Evolutionary conservation across 2,329 filamentous ascomycete species (phyloP).

Genomic region (Stagonosporopsis cucurbitacearum): DNA sequence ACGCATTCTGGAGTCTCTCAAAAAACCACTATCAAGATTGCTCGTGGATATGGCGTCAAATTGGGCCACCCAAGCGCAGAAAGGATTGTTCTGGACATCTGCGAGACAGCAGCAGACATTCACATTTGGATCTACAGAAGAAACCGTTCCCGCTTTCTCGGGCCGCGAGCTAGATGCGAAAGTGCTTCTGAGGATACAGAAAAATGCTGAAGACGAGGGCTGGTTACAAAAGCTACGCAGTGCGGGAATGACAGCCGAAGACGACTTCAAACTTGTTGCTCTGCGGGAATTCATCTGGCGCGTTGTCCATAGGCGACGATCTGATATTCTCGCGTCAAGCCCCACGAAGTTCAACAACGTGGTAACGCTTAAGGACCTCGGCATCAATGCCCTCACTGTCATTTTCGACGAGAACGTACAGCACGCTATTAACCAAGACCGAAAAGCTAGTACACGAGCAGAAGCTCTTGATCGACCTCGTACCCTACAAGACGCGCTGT

Average conservation of each 20-base stretch:
- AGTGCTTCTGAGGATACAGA: constrained; percentile 68
- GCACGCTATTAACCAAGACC: constrained; percentile 54
- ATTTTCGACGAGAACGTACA: constrained; percentile 79
- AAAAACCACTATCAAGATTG: constrained; percentile 77
- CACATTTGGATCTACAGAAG: constrained; percentile 66
- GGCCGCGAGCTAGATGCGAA: constrained; percentile 63
- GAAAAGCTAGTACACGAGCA: constrained; percentile 41
- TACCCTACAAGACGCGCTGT: constrained; percentile 86
- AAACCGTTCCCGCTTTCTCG: constrained; percentile 60
- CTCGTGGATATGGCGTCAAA: constrained; percentile 84
- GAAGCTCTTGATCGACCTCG: constrained; percentile 58
- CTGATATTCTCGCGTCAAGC: constrained; percentile 54
- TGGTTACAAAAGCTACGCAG: constrained; percentile 88
- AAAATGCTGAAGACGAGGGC: constrained; percentile 91
- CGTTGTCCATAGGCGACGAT: constrained; percentile 73
- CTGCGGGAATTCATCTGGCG: constrained; percentile 92
- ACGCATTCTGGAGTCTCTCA: constrained; percentile 79
- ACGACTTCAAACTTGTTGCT: constrained; percentile 87
- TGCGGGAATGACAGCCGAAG: constrained; percentile 79
- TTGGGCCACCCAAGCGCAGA: constrained; percentile 84
- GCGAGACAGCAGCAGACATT: constrained; percentile 74
- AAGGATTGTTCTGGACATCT: constrained; percentile 86
- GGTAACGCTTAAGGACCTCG: constrained; percentile 75
- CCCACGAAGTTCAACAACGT: constrained; percentile 68
- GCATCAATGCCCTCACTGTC: constrained; percentile 84